Conservation (phyloP, 2,329 filamentous ascomycete genomes). For the Microcyclospora pomicola region DNA sequence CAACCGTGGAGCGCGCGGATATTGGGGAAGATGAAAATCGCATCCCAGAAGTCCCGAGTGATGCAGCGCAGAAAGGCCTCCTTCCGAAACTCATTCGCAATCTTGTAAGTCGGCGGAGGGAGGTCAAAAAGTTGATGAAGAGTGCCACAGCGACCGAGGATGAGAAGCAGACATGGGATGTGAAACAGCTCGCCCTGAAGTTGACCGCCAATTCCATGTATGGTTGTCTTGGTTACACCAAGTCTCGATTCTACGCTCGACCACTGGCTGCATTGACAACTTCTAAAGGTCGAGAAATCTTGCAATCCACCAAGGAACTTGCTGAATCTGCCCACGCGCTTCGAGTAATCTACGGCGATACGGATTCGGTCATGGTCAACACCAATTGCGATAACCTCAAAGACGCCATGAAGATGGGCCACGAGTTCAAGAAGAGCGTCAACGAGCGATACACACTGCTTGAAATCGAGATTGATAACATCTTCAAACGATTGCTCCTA, state of each 20-base stretch:
- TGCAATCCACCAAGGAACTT: constrained; percentile 87
- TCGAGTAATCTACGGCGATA: constrained; percentile 96
- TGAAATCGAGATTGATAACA: constrained; percentile 96
- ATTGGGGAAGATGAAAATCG: constrained; percentile 70
- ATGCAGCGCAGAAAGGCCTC: constrained; percentile 66
- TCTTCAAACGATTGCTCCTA: constrained; percentile 82
- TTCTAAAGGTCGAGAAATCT: constrained; percentile 93
- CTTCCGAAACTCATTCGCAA: constrained; percentile 83
- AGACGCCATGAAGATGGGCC: constrained; percentile 79
- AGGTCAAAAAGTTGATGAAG: constrained; percentile 97
- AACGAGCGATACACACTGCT: constrained; percentile 86
- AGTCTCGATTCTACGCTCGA: constrained; percentile 91
- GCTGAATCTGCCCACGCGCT: constrained; percentile 73
- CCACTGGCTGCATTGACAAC: constrained; percentile 92
- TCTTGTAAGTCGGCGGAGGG: constrained; percentile 72
- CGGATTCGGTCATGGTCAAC: constrained; percentile 99
- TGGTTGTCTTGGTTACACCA: constrained; percentile 91
- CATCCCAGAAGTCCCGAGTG: constrained; percentile 69
- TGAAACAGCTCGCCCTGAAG: constrained; percentile 92
- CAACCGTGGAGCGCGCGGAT: constrained; percentile 70
- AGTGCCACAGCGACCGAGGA: constrained; percentile 74
- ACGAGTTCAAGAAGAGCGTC: constrained; percentile 88
- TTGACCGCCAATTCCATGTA: constrained; percentile 99
- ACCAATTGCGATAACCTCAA: constrained; percentile 90
- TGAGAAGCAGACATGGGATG: constrained; percentile 88